Evolutionary conservation across 495 filamentous ascomycete species (phyloP).

Genomic region (Cetradonia linearis): DNA sequence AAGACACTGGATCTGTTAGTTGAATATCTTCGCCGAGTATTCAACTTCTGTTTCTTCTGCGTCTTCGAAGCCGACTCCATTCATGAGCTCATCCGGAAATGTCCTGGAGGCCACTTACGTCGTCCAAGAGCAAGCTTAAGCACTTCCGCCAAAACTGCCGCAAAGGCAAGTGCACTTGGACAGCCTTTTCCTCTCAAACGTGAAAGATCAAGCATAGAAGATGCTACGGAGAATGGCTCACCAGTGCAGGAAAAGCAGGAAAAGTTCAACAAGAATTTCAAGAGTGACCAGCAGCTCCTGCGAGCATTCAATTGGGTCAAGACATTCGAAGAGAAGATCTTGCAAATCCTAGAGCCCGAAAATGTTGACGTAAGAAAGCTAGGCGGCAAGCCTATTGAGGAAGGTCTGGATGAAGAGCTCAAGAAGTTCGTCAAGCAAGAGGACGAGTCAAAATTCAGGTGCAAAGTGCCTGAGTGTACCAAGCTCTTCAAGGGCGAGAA

Average conservation of each 20-base stretch:
- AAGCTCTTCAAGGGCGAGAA: slow-evolving; percentile 95
- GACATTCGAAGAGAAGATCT: slow-evolving; percentile 93
- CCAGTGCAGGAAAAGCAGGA: slow-evolving; percentile 56
- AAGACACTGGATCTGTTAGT: slow-evolving; percentile 94
- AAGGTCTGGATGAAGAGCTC: slow-evolving; percentile 78
- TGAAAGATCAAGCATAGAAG: slow-evolving; percentile 44
- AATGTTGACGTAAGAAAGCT: slow-evolving; percentile 76
- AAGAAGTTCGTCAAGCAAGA: slow-evolving; percentile 87
- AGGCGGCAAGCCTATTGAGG: slow-evolving; percentile 76
- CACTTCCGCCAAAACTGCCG: slow-evolving; percentile 71
- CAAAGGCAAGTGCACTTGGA: slow-evolving; percentile 66
- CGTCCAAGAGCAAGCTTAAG: slow-evolving; percentile 76
- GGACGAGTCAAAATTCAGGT: slow-evolving; percentile 90
- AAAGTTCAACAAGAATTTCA: slow-evolving; percentile 56
- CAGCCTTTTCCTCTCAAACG: slow-evolving; percentile 72
- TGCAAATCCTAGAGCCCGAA: slow-evolving; percentile 84
- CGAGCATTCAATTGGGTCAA: slow-evolving; percentile 99
- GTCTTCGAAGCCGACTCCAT: slow-evolving; percentile 97
- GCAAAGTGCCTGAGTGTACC: slow-evolving; percentile 88
- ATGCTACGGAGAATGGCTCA: slow-evolving; percentile 52
- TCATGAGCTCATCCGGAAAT: slow-evolving; percentile 90
- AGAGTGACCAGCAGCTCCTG: slow-evolving; percentile 81
- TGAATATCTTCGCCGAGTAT: slow-evolving; percentile 90
- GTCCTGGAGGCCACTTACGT: slow-evolving; percentile 89
- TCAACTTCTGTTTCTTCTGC: slow-evolving; percentile 99